Evolutionary conservation across 2,329 filamentous ascomycete genomes (phyloP), one percentile per base, ranked within the genome.

Genomic region (Fusarium proliferatum): DNA sequence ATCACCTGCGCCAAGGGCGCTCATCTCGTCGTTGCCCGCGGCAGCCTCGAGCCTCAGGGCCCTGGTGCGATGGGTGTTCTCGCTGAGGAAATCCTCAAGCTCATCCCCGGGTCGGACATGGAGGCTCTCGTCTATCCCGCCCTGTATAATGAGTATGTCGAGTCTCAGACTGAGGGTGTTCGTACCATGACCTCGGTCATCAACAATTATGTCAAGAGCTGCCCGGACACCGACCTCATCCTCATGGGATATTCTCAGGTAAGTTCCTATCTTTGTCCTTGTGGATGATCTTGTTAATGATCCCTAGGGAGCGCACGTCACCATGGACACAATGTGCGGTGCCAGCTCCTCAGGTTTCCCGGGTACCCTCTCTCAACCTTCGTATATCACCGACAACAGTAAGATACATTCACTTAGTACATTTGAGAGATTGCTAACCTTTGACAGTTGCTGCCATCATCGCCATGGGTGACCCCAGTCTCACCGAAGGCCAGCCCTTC

Each of bases 101-200:
- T 61, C 0, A 61, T 78, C 6, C 69, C 70, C 0, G 73, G 48
- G 2, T 78, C 76, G 0, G 75, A 76, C 16, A 70, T 78, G 30
- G 72, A 71, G 9, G 59, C 73, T 0, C 60, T 78, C 1, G 65
- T 67, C 0, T 78, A 78, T 12, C 76, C 76, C 21, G 76, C 76
- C 2, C 33, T 74, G 1, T 68, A 71, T 1, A 55, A 72, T 0
- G 64, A 69, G 6, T 78, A 78, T 5, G 36, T 75, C 2, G 42
- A 65, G 10, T 78, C 76, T 0, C 73, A 78, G 52, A 73, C 76
- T 0, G 21, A 53, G 5, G 76, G 76, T 0, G 73, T 78, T 0
- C 39, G 55, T 0, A 61, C 51, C 10, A 53, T 78, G 62, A 67
- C n/a, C 4, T 39, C 58, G 0, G 28, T 76, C 1, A 46, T 78